Evolutionary conservation across 176 grass and related monocot genomes (phyloP), one percentile per base, ranked within the genome.

Genomic region (Hyparrhenia diplandra): DNA sequence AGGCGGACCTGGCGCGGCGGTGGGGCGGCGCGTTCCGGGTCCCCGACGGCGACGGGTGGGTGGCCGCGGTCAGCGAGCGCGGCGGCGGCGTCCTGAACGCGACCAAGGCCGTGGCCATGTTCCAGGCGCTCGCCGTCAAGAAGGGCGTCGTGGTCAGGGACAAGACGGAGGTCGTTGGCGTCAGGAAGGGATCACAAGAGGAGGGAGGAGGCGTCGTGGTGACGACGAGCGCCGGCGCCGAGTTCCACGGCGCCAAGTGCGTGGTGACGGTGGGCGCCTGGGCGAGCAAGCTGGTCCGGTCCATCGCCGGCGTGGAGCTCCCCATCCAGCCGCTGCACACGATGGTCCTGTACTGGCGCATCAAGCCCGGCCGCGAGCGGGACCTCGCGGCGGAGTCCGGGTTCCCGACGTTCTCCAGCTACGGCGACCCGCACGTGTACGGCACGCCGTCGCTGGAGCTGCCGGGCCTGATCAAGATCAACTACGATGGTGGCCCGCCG

Each of bases 81-180:
- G 64, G 65, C 31, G 80, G 85, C 41, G 73, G 85, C 62, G 88
- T 91, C 18, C 81, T 97, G 23, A 91, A 88, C 71, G 89, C 94
- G 14, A 97, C 87, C 63, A 94, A 97, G 84, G 86, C 89, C 0
- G 91, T 97, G 14, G 84, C 94, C 74, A 97, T 97, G 94, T 97
- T 93, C 67, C 94, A 94, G 79, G 74, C 86, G 10, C 84, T 93
- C 39, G 94, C 90, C 39, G 37, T 43, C 47, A 78, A 47, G 69
- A 76, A 78, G 55, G 94, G 90, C 29, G 86, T 69, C 37, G 64
- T 97, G 36, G 24, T 97, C 2, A 89, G 47, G 80, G 90, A 97
- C 90, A 82, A 72, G 40, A 40, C 64, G 3, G 83, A 89, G 83
- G 88, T 97, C 42, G 75, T 55, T 1, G 69, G 9, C 25, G 77